Base-by-base conservation (phyloP, 495 filamentous ascomycete genomes). In the Rhizodiscina lignyota region DNA sequence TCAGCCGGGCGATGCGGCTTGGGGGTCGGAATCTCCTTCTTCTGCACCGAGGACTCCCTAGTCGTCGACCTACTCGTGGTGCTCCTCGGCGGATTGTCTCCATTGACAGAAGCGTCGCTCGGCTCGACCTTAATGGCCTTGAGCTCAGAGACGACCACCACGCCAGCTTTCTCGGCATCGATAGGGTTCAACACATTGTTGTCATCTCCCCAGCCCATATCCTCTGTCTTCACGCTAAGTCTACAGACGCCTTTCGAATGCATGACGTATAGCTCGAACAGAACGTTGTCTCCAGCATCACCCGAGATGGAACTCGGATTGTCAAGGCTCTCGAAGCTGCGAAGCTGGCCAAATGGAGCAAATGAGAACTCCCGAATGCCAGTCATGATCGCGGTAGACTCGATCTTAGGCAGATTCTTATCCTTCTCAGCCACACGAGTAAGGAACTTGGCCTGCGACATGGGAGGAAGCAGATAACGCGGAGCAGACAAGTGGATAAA, bases 241-340 rank as follows among this genome's bases (percentile, higher is more conserved):
- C 79, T 83, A 1, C 83, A 84, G 28, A 94, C 84, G 40, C 91
- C 91, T 54, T 83, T 89, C 5, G 89, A 92, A 55, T 99, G 86
- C 77, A 93, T 91, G 16, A 82, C 79, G 55, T 96, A 99, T 5
- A 99, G 70, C 61, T 96, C 91, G 45, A 96, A 94, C 32, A 93
- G 50, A 2, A 62, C 51, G 13, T 65, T 72, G 16, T 78, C 71
- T 18, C 68, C 64, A 12, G 72, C 68, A 15, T 71, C 66, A 21
- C 57, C 59, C n/a, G 61, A 61, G 5, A 70, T 56, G 21, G 64
- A 53, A 12, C 58, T 55, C 0, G 72, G 67, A 32, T 64, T 67
- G 36, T 75, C 71, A 16, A 94, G 63, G 45, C 96, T 79, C 46
- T 87, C 83, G 40, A 99, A 47, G 53, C 89, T 96, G 49, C 89